Evolutionary conservation across 371 early-diverging fungal species (phyloP).

Genomic region (Blakeslea trispora): DNA sequence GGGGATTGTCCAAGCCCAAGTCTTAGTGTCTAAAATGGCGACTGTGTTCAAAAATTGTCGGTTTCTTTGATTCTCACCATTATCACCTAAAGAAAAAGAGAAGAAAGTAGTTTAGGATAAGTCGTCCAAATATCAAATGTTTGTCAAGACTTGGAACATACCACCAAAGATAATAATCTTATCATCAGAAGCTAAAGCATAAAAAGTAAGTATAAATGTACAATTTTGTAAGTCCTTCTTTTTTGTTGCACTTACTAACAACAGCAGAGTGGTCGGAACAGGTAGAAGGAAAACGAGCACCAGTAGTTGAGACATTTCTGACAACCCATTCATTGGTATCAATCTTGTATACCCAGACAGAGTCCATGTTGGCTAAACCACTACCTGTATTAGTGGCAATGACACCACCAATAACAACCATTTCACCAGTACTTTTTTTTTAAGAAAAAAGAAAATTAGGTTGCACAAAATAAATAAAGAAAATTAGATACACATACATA

Average conservation of each 20-base stretch:
- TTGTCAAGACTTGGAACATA: conserved; percentile 15
- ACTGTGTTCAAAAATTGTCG: conserved; percentile 34
- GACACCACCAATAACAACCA: conserved; percentile 48
- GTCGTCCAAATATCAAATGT: background rate
- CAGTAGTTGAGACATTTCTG: conserved; percentile 12
- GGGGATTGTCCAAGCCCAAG: conserved; percentile 45
- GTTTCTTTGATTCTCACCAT: conserved; percentile 21
- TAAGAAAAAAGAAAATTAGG: conserved; percentile 2
- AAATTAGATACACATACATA: background rate
- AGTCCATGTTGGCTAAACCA: conserved; percentile 15
- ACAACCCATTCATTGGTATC: conserved; percentile 9
- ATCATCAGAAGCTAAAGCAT: conserved; percentile 30
- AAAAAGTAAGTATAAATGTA: conserved; percentile 2
- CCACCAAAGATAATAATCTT: conserved; percentile 50
- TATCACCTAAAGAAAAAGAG: conserved; percentile 35
- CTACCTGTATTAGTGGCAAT: background rate
- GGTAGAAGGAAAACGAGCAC: conserved; percentile 16
- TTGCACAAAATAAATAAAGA: conserved; percentile 5
- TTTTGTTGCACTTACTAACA: conserved; percentile 28
- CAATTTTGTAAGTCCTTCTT: background rate
- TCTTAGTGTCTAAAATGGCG: conserved; percentile 43
- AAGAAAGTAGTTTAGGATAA: conserved; percentile 1
- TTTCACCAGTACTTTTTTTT: conserved; percentile 33
- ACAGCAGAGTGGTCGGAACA: conserved; percentile 37
- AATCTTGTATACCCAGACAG: conserved; percentile 33